Conservation (phyloP, 2,329 filamentous ascomycete species). For the Diaporthe aspalathi region DNA sequence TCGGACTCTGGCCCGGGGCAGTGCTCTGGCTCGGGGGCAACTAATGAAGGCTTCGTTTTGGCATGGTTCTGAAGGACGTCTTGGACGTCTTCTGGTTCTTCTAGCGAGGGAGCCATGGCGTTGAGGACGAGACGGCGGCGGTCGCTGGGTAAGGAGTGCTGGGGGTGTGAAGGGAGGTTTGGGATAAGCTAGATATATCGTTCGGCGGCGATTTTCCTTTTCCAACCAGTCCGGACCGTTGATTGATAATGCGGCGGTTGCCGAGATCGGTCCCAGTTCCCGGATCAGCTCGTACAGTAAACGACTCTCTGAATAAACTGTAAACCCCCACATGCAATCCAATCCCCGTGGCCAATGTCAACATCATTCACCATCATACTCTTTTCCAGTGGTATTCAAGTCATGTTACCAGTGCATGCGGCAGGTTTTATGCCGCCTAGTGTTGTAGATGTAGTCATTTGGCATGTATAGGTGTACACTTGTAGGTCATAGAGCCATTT, state of each 20-base stretch:
- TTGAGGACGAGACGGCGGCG: not conserved
- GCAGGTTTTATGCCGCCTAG: not conserved
- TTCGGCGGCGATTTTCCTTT: too few relatives aligned
- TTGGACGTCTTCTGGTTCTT: constrained; percentile 73
- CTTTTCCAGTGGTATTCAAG: not conserved
- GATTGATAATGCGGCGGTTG: constrained; percentile 39
- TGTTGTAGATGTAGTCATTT: not conserved
- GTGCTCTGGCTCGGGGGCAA: constrained; percentile 96
- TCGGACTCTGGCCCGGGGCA: constrained; percentile 91
- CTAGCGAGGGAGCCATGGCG: constrained; percentile 83
- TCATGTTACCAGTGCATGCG: not conserved
- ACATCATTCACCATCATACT: too few relatives aligned
- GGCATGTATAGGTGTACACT: too few relatives aligned
- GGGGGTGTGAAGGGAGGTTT: not conserved
- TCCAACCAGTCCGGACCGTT: constrained; percentile 9
- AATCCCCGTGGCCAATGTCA: not conserved
- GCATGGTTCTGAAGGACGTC: constrained; percentile 81
- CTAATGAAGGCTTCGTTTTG: constrained; percentile 83
- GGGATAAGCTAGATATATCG: not conserved
- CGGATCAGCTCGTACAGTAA: too few relatives aligned
- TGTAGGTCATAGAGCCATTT: too few relatives aligned
- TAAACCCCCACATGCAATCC: too few relatives aligned
- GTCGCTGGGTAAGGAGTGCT: not conserved
- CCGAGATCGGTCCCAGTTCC: constrained; percentile 37
- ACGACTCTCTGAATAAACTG: too few relatives aligned